Evolutionary conservation across 2,329 filamentous ascomycete species (phyloP).

Genomic region (Penicillium sp.): DNA sequence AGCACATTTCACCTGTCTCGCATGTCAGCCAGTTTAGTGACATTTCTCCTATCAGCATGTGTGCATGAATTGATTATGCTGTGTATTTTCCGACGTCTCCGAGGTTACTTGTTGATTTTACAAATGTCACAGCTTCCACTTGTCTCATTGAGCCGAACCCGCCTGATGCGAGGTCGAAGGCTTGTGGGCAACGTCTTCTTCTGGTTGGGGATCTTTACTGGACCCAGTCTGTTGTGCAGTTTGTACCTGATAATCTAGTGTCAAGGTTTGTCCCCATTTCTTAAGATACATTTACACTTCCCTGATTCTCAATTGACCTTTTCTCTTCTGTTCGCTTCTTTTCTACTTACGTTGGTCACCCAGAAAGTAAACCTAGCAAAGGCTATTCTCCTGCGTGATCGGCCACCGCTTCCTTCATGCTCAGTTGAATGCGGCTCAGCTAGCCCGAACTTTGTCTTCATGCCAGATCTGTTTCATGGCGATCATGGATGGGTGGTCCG

Average conservation of each 20-base stretch:
- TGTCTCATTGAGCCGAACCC: constrained; percentile 65
- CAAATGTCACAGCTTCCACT: constrained; percentile 75
- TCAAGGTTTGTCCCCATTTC: not conserved
- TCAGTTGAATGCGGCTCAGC: constrained; percentile 21
- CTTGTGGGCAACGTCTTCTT: constrained; percentile 72
- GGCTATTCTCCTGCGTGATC: constrained; percentile 19
- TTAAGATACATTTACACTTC: not conserved
- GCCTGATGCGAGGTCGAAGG: constrained; percentile 59
- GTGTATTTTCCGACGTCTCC: constrained; percentile 62
- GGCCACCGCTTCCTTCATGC: constrained; percentile 23
- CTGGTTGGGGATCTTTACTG: constrained; percentile 76
- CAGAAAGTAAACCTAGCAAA: constrained; percentile 7
- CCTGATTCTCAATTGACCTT: too few relatives aligned
- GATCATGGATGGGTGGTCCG: constrained; percentile 69
- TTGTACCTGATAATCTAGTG: constrained; percentile 41
- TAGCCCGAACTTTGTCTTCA: constrained; percentile 22
- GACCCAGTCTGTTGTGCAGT: constrained; percentile 63
- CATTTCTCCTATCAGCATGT: constrained; percentile 69
- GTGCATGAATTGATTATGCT: constrained; percentile 78
- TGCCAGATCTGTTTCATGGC: constrained; percentile 23
- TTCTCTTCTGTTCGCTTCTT: too few relatives aligned
- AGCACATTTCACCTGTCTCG: constrained; percentile 69
- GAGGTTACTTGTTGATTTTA: constrained; percentile 44
- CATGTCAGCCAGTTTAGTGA: constrained; percentile 70
- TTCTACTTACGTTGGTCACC: constrained; percentile 10